Evolutionary conservation across 1,139 yeast genomes (phyloP).

Genomic region (Geotrichum reessii): DNA sequence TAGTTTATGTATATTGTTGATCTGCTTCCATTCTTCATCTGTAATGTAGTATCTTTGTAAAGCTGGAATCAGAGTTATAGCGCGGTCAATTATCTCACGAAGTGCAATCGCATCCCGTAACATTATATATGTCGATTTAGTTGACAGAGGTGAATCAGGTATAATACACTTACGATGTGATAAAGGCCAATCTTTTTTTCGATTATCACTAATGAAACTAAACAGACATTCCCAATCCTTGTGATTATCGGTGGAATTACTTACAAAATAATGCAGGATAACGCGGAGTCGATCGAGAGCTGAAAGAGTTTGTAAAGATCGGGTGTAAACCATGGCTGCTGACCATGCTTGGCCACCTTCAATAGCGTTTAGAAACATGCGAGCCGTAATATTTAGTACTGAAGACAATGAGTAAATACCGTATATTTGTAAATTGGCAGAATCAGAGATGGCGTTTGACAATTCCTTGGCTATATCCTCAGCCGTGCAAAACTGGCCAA

Average conservation of each 20-base stretch:
- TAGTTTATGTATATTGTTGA: slow-evolving; percentile 1
- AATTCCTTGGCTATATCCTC: neutral
- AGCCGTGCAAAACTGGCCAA: neutral
- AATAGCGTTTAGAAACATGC: neutral
- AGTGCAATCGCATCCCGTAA: neutral
- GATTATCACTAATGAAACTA: neutral
- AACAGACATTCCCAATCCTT: neutral
- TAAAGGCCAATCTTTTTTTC: neutral
- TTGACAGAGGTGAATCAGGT: neutral
- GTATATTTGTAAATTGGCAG: neutral
- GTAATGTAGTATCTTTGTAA: slow-evolving; percentile 2
- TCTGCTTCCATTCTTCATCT: neutral
- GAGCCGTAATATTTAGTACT: slow-evolving; percentile 4
- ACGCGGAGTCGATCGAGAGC: slow-evolving; percentile 6
- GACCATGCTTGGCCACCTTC: slow-evolving; percentile 4
- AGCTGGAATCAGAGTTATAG: neutral
- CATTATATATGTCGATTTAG: slow-evolving; percentile 6
- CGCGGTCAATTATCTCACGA: slow-evolving; percentile 1
- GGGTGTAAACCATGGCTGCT: neutral
- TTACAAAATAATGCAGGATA: neutral
- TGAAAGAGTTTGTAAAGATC: neutral
- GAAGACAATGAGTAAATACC: slow-evolving; percentile 3
- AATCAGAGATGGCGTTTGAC: neutral
- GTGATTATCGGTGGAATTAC: neutral
- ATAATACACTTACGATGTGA: neutral